Base-by-base conservation (phyloP, 2,329 filamentous ascomycete genomes). In the Alternaria consortialis region DNA sequence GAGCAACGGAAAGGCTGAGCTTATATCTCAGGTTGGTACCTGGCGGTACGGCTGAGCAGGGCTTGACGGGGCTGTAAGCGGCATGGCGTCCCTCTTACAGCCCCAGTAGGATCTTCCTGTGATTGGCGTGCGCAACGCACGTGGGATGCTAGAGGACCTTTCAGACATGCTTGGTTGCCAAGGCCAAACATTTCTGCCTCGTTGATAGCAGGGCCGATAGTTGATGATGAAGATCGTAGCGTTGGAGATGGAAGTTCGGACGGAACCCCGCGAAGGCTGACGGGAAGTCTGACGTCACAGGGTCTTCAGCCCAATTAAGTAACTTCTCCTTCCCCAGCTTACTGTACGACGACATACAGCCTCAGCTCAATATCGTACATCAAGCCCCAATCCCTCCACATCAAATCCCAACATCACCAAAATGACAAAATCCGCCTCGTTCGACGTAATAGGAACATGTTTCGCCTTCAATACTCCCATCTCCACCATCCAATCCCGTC, bases 401-500 rank as follows among this genome's bases (percentile, higher is more conserved):
- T 20, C 20, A 20, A 20, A 20, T 20, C 20, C 3, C 25, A 15
- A 47, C 8, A 20, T 3, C 3, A 7, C 11, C 13, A 64, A 39
- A 5, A 53, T 73, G 70, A 40, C 66, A 7, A 64, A 52, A 36
- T 73, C 70, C 9, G 67, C 66, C 15, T 73, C 64, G 31, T 73
- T 73, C 54, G 70, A 73, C 34, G 67, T 73, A 7, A 73, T 73
- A 42, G 70, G 70, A 36, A 73, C 70, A 7, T 73, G 70, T 17
- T 71, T 71, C 58, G 60, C 60, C 20, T 73, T 73, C 50, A 27
- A 46, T 7, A 58, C 34, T 3, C 70, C 70, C 42, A 71, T 73
- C 20, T 6, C 29, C 36, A 53, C 62, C 42, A 73, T 73, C 53
- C 61, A 68, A 32, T 32, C 50, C 1, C 66, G 61, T 2, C 63